These are phyloP conservation scores for Pythium folliculosum DNA, from an alignment of 352 stramenopile genomes.

Conservation along the genomic window DNA sequence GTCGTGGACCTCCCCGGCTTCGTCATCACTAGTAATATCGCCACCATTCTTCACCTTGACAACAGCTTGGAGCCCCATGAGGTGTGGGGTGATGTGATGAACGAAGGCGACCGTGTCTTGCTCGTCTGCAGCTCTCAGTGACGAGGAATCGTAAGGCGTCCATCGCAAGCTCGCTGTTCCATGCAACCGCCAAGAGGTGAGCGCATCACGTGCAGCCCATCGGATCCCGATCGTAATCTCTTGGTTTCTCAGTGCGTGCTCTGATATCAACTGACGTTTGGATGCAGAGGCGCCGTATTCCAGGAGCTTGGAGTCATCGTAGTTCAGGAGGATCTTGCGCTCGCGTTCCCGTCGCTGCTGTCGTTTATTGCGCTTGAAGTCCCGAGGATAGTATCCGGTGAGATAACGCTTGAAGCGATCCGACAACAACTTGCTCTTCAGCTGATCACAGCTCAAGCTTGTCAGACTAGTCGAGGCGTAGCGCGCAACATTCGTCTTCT, in stretches of 20 bases:
- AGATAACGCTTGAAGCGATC: constrained; percentile 26
- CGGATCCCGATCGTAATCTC: constrained; percentile 24
- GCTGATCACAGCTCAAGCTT: constrained; percentile 10
- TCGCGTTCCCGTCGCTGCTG: constrained; percentile 24
- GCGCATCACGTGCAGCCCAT: constrained; percentile 8
- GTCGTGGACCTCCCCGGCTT: constrained; percentile 27
- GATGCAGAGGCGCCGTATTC: constrained; percentile 4
- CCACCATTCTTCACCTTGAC: constrained; percentile 20
- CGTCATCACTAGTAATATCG: constrained; percentile 13
- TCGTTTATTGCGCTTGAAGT: constrained; percentile 22
- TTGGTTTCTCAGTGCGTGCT: neutral
- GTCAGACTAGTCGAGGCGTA: neutral
- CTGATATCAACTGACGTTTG: neutral
- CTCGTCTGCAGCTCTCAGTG: constrained; percentile 13
- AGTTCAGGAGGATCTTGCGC: constrained; percentile 21
- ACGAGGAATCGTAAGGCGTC: constrained; percentile 6
- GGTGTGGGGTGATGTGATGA: constrained; percentile 12
- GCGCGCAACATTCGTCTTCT: constrained; percentile 7
- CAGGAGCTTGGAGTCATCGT: constrained; percentile 19
- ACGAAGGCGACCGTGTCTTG: constrained; percentile 9
- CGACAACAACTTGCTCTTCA: constrained; percentile 17
- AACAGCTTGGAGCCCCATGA: constrained; percentile 15
- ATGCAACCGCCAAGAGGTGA: constrained; percentile 17
- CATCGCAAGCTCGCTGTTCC: constrained; percentile 13
- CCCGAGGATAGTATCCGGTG: constrained; percentile 23